These are phyloP conservation scores for Hypoxylon subgilvum DNA, from an alignment of 495 filamentous ascomycete species.

Conservation along the genomic window DNA sequence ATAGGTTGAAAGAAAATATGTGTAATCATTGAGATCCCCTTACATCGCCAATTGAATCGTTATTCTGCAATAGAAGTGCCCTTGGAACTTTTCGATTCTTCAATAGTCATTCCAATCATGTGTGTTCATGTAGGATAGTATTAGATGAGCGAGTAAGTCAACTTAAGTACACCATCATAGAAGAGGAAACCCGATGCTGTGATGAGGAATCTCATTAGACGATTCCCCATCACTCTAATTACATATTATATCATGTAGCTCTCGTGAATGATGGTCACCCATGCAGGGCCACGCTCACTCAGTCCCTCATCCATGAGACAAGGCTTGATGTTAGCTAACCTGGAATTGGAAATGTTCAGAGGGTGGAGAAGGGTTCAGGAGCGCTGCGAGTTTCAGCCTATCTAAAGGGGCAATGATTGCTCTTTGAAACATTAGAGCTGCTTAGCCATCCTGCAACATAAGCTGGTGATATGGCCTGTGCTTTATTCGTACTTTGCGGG, in stretches of 20 bases:
- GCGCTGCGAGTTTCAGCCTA: constrained; percentile 12
- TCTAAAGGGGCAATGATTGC: constrained; percentile 6
- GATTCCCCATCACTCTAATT: too few relatives aligned
- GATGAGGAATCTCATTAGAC: too few relatives aligned
- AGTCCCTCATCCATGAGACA: too few relatives aligned
- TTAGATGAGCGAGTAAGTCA: too few relatives aligned
- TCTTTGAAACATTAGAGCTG: constrained; percentile 31
- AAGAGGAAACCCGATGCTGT: too few relatives aligned
- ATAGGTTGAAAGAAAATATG: constrained; percentile 28
- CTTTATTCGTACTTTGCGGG: too few relatives aligned
- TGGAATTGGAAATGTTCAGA: too few relatives aligned
- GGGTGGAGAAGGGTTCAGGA: constrained; percentile 1
- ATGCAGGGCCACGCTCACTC: too few relatives aligned
- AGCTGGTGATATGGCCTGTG: constrained; percentile 10
- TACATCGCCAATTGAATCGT: constrained; percentile 18
- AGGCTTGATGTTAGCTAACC: too few relatives aligned
- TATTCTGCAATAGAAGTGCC: constrained; percentile 11
- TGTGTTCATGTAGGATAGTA: constrained; percentile 1
- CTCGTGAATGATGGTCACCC: not conserved
- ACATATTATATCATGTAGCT: constrained; percentile 2
- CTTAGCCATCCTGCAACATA: too few relatives aligned
- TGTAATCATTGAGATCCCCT: constrained; percentile 5
- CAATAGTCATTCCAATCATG: constrained; percentile 13
- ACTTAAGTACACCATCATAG: too few relatives aligned
- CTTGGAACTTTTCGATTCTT: constrained; percentile 11